Evolutionary conservation across 192 early-diverging fungal genomes (phyloP).

Genomic region (Thoreauomyces humboldtii): DNA sequence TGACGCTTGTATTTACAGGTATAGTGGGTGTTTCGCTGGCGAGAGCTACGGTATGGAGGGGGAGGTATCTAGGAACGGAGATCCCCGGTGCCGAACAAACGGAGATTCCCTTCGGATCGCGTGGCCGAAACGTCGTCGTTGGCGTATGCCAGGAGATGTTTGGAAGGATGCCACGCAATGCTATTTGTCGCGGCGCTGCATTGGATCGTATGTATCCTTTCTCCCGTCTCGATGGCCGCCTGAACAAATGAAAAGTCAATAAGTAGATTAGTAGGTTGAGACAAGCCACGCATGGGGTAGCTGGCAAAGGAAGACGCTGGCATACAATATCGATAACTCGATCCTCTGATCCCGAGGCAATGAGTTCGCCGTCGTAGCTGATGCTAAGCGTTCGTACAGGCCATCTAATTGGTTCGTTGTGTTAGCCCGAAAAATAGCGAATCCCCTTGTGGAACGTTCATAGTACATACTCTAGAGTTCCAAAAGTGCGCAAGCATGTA

Average conservation of each 20-base stretch:
- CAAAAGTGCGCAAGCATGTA: constrained; percentile 65
- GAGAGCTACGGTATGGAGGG: no score
- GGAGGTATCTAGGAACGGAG: no score
- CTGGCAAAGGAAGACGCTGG: no score
- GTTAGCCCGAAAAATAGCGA: no score
- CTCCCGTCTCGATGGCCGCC: constrained; percentile 71
- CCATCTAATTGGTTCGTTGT: constrained; percentile 59
- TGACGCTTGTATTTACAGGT: no score
- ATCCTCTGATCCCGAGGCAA: constrained; percentile 78
- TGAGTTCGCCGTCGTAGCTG: constrained; percentile 71
- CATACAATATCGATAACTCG: constrained; percentile 73
- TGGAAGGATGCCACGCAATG: constrained; percentile 76
- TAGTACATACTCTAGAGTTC: constrained; percentile 58
- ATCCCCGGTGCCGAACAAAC: constrained; percentile 35
- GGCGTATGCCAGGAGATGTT: constrained; percentile 75
- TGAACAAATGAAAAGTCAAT: constrained; percentile 16
- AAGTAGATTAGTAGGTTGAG: not conserved
- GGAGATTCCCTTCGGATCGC: constrained; percentile 29
- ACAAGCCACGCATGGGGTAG: not conserved
- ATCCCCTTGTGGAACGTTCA: not conserved
- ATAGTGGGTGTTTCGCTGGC: no score
- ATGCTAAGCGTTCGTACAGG: constrained; percentile 77
- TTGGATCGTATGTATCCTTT: constrained; percentile 65
- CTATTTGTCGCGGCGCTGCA: constrained; percentile 69
- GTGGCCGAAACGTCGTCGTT: constrained; percentile 56